These are phyloP conservation scores for Vaccinium vitisidaea DNA, from an alignment of 148 eudicot species.

Conservation along the genomic window DNA sequence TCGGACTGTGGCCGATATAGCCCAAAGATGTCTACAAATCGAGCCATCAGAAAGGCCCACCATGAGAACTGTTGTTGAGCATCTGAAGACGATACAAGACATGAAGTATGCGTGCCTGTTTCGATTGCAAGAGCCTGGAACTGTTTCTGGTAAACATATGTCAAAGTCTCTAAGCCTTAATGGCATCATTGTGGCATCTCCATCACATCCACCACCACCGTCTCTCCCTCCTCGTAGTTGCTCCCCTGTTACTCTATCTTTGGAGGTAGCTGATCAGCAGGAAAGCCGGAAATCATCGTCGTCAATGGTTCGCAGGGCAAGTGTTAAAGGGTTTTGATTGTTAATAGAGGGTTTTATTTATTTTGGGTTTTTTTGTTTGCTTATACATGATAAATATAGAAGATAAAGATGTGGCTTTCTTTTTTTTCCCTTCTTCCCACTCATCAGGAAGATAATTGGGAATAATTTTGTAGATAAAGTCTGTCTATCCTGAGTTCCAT, in stretches of 20 bases:
- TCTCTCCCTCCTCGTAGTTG: conserved; percentile 55
- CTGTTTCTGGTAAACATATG: conserved; percentile 59
- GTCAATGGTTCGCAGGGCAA: conserved; percentile 51
- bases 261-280: conserved; percentile 52
- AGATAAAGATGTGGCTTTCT: conserved; percentile 20
- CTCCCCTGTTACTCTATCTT: conserved; percentile 39
- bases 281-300: conserved; percentile 51
- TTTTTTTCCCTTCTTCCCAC: conserved; percentile 6
- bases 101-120: conserved; percentile 68
- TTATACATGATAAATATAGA: conserved; percentile 20
- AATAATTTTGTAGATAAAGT: conserved; percentile 17
- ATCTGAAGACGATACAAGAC: conserved; percentile 70
- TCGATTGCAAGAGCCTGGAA: conserved; percentile 81
- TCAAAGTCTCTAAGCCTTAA: conserved; percentile 57
- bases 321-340: conserved; percentile 81
- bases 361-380: conserved; percentile 2
- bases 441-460: background rate
- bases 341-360: conserved; percentile 33
- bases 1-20: conserved; percentile 72
- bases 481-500: background rate
- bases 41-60: conserved; percentile 97
- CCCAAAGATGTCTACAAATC: conserved; percentile 77
- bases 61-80: conserved; percentile 70
- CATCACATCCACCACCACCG: conserved; percentile 34
- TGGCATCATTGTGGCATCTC: conserved; percentile 37